Evolutionary conservation across 2,329 filamentous ascomycete species (phyloP).

Genomic region (Colletotrichum scovillei): DNA sequence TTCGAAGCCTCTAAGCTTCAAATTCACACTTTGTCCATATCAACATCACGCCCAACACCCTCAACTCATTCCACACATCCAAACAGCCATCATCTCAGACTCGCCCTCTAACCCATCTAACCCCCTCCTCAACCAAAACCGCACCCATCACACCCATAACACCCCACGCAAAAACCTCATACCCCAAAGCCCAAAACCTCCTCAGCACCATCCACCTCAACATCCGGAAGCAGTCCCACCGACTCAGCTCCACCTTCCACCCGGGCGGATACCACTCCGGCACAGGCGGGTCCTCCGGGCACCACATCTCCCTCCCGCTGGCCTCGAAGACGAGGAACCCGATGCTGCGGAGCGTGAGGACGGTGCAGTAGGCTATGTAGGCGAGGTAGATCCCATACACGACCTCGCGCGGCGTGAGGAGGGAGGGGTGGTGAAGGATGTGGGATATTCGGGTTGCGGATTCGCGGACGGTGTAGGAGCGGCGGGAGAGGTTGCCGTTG

Average conservation of each 20-base stretch:
- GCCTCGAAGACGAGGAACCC: neutral
- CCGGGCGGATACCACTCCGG: slow-evolving; percentile 16
- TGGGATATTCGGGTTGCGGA: neutral
- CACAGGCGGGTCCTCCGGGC: neutral
- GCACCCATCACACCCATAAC: neutral
- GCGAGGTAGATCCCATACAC: neutral
- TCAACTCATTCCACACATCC: neutral
- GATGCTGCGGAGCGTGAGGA: slow-evolving; percentile 11
- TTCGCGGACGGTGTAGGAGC: slow-evolving; percentile 1
- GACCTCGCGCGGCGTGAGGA: slow-evolving; percentile 7
- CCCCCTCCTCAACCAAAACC: neutral
- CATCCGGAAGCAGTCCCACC: neutral
- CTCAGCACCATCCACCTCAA: neutral
- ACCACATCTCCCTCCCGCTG: neutral
- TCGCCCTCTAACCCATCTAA: neutral
- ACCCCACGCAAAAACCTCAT: slow-evolving; percentile 14
- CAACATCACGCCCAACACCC: neutral
- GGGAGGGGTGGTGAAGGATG: neutral
- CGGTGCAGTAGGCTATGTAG: slow-evolving; percentile 10
- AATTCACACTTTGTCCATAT: too few species aligned
- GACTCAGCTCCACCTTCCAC: slow-evolving; percentile 11
- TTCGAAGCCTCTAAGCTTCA: neutral
- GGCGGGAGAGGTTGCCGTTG: neutral
- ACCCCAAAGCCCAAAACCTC: neutral
- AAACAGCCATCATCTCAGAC: neutral